These are phyloP conservation scores for Oryza glaberrima DNA, from an alignment of 176 grass and related monocot species.

Conservation along the genomic window DNA sequence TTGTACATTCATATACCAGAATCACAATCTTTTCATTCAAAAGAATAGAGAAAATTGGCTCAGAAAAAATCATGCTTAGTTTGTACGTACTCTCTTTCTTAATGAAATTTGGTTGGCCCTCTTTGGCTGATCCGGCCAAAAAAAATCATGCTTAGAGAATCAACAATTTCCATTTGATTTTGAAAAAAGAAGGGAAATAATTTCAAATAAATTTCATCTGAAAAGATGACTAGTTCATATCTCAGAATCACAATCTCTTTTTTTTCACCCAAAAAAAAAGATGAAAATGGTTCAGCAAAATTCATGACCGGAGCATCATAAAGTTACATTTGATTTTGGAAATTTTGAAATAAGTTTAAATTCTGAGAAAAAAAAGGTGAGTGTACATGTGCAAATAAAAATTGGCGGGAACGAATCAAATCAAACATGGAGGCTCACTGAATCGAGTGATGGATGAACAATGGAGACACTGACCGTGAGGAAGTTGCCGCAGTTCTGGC, in stretches of 20 bases:
- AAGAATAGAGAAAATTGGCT: neutral
- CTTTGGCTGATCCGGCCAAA: too few relatives aligned
- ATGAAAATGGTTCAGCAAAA: neutral
- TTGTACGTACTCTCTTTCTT: too few relatives aligned
- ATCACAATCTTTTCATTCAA: neutral
- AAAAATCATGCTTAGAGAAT: neutral
- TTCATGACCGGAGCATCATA: neutral
- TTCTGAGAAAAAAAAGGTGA: neutral
- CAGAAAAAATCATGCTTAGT: too few relatives aligned
- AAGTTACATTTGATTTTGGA: neutral
- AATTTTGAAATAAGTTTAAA: too few relatives aligned
- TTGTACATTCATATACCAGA: neutral
- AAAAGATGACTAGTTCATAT: neutral
- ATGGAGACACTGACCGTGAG: constrained; percentile 50
- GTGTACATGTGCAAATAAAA: neutral
- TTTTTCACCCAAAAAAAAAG: neutral
- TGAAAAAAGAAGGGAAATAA: neutral
- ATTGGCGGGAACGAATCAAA: neutral
- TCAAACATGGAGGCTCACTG: neutral
- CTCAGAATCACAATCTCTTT: neutral
- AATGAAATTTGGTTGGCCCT: too few relatives aligned
- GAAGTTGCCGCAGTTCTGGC: constrained; percentile 77
- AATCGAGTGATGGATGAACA: too few relatives aligned
- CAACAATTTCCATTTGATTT: neutral
- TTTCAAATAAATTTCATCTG: too few relatives aligned